Evolutionary conservation across 1,139 yeast genomes (phyloP).

Genomic region (Suhomyces bokatorum): DNA sequence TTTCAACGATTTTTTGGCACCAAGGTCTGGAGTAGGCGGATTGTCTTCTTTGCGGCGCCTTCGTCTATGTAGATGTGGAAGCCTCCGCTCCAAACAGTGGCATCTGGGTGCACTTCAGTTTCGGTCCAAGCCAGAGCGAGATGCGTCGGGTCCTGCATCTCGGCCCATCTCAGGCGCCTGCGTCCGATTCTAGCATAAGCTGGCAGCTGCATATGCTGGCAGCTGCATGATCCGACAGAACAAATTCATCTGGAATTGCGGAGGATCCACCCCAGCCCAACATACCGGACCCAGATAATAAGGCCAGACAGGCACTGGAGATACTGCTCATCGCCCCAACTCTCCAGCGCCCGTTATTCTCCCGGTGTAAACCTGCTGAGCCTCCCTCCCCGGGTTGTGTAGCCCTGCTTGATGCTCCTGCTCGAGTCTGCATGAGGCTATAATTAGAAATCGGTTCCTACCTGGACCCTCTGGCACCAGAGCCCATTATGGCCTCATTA

Average conservation of each 20-base stretch:
- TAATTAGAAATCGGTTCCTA: background rate
- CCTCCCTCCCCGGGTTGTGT: too few species aligned
- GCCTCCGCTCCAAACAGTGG: background rate
- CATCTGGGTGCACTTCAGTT: background rate
- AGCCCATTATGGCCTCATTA: background rate
- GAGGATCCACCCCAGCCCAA: too few species aligned
- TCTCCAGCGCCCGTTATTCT: background rate
- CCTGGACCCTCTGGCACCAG: background rate
- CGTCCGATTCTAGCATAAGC: background rate
- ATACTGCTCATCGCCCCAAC: too few species aligned
- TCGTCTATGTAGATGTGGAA: background rate
- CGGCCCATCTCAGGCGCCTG: background rate
- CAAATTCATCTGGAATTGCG: too few species aligned
- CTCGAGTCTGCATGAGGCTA: background rate
- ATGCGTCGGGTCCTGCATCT: background rate
- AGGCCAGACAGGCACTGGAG: too few species aligned
- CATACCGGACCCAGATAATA: too few species aligned
- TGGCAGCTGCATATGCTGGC: background rate
- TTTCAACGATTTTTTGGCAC: background rate
- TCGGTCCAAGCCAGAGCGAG: background rate
- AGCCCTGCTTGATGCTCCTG: background rate
- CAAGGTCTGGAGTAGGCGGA: background rate
- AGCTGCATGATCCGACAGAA: too few species aligned
- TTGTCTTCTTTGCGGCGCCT: background rate
- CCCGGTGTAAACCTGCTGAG: background rate